Evolutionary conservation across 495 filamentous ascomycete species (phyloP).

Genomic region (Penicillium tannophilum): DNA sequence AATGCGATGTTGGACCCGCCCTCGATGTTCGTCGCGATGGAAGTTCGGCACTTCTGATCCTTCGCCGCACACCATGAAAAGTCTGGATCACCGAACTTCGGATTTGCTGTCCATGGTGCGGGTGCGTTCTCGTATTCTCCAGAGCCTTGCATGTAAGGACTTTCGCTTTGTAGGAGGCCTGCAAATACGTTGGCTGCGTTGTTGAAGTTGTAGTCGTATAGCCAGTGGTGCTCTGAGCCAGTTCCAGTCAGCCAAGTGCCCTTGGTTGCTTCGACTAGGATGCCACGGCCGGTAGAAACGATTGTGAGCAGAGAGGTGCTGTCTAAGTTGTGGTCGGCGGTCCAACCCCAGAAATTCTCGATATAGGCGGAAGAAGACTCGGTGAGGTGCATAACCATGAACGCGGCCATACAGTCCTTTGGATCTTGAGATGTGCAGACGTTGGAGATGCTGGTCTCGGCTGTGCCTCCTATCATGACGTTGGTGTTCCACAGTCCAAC

Average conservation of each 20-base stretch:
- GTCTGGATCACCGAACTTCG: constrained; percentile 45
- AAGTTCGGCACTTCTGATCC: constrained; percentile 44
- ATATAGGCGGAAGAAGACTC: constrained; percentile 53
- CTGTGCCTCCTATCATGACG: constrained; percentile 55
- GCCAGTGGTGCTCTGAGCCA: constrained; percentile 50
- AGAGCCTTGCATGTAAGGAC: constrained; percentile 49
- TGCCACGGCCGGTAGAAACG: constrained; percentile 54
- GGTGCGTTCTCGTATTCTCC: constrained; percentile 39
- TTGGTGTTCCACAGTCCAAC: constrained; percentile 62
- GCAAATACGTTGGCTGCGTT: constrained; percentile 50
- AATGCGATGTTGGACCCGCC: constrained; percentile 52
- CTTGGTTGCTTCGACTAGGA: constrained; percentile 49
- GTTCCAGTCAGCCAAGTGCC: constrained; percentile 47
- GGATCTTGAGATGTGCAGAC: constrained; percentile 43
- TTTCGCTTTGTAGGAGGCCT: constrained; percentile 47
- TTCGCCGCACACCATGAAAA: constrained; percentile 38
- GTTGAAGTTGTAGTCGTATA: constrained; percentile 55
- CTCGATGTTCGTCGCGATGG: constrained; percentile 38
- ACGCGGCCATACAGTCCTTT: constrained; percentile 49
- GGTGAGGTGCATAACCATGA: constrained; percentile 55
- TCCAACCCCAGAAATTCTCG: constrained; percentile 66
- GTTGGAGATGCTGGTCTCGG: constrained; percentile 38
- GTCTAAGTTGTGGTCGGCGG: constrained; percentile 59
- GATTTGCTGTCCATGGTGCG: constrained; percentile 41
- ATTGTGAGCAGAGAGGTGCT: constrained; percentile 31